Evolutionary conservation across 129 eudicot species (phyloP), one percentile per base, ranked within the genome.

Genomic region (Chrysanthemum makinoi): DNA sequence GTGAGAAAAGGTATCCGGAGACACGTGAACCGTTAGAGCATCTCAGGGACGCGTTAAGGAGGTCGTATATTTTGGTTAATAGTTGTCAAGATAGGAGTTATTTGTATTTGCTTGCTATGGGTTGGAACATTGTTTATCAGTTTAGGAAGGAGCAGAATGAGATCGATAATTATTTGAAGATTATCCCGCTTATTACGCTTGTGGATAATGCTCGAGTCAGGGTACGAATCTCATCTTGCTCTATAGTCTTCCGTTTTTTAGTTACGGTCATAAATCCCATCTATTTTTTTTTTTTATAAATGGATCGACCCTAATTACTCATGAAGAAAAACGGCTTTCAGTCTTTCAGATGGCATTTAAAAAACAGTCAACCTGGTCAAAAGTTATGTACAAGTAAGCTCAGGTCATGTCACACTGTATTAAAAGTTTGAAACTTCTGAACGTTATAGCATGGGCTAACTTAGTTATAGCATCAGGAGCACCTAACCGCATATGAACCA

Each of bases 61-160:
- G 99, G 85, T 88, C 99, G 6, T 94, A 89, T 69, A 69, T 94
- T 75, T 78, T 94, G 85, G 96, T 94, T 16, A 86, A 86, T 59
- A 90, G 99, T 68, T 94, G 97, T 74, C 99, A 90, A 75, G 99
- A 94, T 39, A 80, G 96, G 72, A 94, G 99, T 60, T 94, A 94
- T 17, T 59, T 94, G 10, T 94, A 94, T 62, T 80, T 94, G 70
- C 89, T 94, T 51, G 99, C 99, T 0, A 94, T 94, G 99, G 99
- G 99, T 19, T 94, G 99, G 99, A 94, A 90, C 72, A 90, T 94
- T 77, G 99, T 94, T 60, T 87, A 94, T 76, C 99, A 94, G 73
- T 94, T 94, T 56, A 82, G 94, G 63, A 87, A 64, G 80, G 99
- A 97, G 26, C 99, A 94, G 77, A 86, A 55, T 47, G 99, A 94